These are phyloP conservation scores for Hemisphaericaspora nanyangensis DNA, from an alignment of 805 yeast species.

Conservation along the genomic window DNA sequence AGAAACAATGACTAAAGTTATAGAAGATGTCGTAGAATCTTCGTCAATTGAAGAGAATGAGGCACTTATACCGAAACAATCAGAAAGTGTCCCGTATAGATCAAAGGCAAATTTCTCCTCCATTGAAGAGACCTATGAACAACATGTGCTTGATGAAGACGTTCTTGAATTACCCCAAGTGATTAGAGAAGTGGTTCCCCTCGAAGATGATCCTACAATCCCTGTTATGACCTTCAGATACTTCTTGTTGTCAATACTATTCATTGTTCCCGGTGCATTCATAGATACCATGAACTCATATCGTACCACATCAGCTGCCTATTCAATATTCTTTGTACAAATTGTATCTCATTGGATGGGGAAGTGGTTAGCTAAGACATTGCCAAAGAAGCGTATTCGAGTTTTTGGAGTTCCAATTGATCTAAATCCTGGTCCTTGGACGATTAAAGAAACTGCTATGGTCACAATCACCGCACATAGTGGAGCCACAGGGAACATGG, in stretches of 20 bases:
- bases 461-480: slow-evolving; percentile 50
- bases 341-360: slow-evolving; percentile 47
- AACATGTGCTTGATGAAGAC: slow-evolving; percentile 14
- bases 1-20: not conserved
- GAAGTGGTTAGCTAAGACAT: slow-evolving; percentile 36
- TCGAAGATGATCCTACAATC: slow-evolving; percentile 36
- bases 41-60: not conserved
- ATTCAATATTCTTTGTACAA: slow-evolving; percentile 50
- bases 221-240: slow-evolving; percentile 37
- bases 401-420: slow-evolving; percentile 23
- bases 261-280: slow-evolving; percentile 41
- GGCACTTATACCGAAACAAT: not conserved
- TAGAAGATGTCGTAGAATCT: not conserved
- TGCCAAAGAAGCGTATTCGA: slow-evolving; percentile 31
- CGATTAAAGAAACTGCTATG: slow-evolving; percentile 51
- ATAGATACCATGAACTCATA: slow-evolving; percentile 40
- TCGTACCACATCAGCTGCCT: slow-evolving; percentile 46
- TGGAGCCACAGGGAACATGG: slow-evolving; percentile 51
- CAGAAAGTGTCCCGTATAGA: not conserved
- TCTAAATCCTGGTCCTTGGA: slow-evolving; percentile 55
- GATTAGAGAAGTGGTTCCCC: slow-evolving; percentile 33
- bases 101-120: no score
- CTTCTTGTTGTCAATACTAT: slow-evolving; percentile 28
- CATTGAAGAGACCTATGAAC: not conserved
- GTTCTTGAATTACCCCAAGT: slow-evolving; percentile 25